These are phyloP conservation scores for Aureobasidium sp. DNA, from an alignment of 2,329 filamentous ascomycete species.

Conservation along the genomic window DNA sequence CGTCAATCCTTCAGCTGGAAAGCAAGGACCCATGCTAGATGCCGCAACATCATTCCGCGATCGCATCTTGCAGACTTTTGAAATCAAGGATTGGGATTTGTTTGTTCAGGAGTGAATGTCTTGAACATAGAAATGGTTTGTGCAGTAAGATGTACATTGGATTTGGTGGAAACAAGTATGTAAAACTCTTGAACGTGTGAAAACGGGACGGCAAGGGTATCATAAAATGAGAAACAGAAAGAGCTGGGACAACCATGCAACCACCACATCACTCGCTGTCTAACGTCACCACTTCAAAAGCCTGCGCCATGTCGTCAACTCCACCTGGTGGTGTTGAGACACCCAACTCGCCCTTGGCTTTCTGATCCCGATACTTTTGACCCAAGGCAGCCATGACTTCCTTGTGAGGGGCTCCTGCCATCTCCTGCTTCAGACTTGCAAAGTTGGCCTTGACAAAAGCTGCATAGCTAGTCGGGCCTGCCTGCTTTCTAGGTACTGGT, in stretches of 20 bases:
- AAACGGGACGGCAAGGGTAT: not conserved
- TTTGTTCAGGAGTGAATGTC: constrained; percentile 41
- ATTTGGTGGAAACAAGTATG: not conserved
- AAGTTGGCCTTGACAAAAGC: constrained; percentile 60
- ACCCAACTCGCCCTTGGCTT: constrained; percentile 17
- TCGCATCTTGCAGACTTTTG: constrained; percentile 63
- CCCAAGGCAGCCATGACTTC: constrained; percentile 62
- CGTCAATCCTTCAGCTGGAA: constrained; percentile 57
- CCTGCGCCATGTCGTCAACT: constrained; percentile 16
- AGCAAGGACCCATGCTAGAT: constrained; percentile 58
- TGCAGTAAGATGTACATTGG: not conserved
- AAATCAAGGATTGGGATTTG: constrained; percentile 71
- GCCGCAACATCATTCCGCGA: constrained; percentile 54
- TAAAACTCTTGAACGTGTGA: not conserved
- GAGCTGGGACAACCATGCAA: not conserved
- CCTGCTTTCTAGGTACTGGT: constrained; percentile 53
- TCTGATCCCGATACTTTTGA: constrained; percentile 49
- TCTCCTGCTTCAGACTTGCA: constrained; percentile 47
- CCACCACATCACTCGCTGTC: constrained; percentile 15
- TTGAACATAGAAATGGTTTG: not conserved
- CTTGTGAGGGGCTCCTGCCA: constrained; percentile 50
- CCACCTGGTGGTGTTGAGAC: not conserved
- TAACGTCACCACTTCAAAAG: constrained; percentile 16
- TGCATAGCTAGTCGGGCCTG: constrained; percentile 39
- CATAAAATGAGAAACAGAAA: constrained; percentile 1